Conservation (phyloP, 164 flowering plant genomes). For the Litsea cubeba region DNA sequence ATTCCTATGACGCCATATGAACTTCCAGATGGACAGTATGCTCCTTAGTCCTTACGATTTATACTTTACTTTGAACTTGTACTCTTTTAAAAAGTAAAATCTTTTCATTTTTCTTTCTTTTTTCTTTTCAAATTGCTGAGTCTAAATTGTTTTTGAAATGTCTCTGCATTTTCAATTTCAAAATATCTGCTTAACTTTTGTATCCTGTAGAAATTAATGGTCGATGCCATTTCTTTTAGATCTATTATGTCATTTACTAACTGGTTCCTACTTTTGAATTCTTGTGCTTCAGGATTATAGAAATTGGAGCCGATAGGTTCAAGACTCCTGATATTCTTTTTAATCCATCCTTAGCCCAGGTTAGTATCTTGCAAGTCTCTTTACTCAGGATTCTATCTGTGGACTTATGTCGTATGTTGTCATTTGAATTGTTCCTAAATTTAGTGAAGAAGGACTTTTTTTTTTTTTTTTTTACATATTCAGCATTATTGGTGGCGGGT, state of each 20-base stretch:
- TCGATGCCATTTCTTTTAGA: not conserved
- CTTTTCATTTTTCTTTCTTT: not conserved
- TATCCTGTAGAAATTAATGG: not conserved
- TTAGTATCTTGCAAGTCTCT: constrained; percentile 18
- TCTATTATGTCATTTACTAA: not conserved
- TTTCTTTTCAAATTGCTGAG: not conserved
- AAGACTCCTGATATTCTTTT: constrained; percentile 92
- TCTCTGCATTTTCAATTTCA: too few relatives aligned
- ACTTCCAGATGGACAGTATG: constrained; percentile 99
- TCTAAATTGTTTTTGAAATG: too few relatives aligned
- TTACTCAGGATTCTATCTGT: not conserved
- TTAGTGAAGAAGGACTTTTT: not conserved
- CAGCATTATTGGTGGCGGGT: not conserved
- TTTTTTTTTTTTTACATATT: not conserved
- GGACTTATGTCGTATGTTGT: not conserved
- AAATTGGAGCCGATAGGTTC: constrained; percentile 96
- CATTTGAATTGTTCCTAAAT: not conserved
- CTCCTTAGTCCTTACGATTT: constrained; percentile 11
- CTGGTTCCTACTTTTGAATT: not conserved
- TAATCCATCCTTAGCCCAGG: constrained; percentile 85
- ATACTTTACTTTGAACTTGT: not conserved
- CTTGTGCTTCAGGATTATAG: constrained; percentile 62
- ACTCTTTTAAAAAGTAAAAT: too few relatives aligned
- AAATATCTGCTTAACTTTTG: not conserved
- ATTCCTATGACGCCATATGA: constrained; percentile 96